Conservation (phyloP, 208 protist genomes). For the Eutreptiella sp. region DNA sequence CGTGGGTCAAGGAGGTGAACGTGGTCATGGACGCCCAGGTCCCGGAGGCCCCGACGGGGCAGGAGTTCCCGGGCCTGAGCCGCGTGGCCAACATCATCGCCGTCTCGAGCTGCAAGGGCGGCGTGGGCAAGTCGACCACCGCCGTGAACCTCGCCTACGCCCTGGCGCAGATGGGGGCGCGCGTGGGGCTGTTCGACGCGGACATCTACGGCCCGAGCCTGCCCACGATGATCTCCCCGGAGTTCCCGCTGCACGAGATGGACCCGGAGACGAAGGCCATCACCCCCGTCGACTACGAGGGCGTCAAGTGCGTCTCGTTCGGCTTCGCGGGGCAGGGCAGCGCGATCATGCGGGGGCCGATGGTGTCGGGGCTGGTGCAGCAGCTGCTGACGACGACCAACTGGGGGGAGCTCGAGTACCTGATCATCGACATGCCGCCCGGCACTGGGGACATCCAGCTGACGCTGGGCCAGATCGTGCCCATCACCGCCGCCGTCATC, state of each 20-base stretch:
- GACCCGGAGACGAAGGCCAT: constrained; percentile 69
- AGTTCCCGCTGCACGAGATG: constrained; percentile 57
- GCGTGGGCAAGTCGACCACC: constrained; percentile 84
- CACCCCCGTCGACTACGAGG: constrained; percentile 75
- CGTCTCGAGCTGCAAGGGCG: constrained; percentile 79
- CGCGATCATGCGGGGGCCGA: constrained; percentile 78
- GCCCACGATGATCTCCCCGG: constrained; percentile 70
- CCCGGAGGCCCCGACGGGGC: too few relatives aligned
- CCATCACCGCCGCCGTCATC: constrained; percentile 85
- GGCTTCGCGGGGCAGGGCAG: constrained; percentile 74
- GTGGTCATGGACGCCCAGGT: too few relatives aligned
- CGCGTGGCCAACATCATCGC: constrained; percentile 54
- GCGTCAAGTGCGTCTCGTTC: constrained; percentile 82
- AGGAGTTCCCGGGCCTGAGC: too few relatives aligned
- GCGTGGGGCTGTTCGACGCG: constrained; percentile 76
- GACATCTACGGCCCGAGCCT: constrained; percentile 83
- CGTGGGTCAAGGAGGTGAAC: too few relatives aligned
- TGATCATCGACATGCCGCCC: constrained; percentile 83
- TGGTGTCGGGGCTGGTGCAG: constrained; percentile 80
- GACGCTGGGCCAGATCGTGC: constrained; percentile 74
- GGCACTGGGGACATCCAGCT: constrained; percentile 84
- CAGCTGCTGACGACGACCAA: constrained; percentile 74
- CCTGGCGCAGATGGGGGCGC: constrained; percentile 61
- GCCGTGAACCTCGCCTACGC: constrained; percentile 74
- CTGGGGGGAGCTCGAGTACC: constrained; percentile 82